A percentile compares a stretch with the other conserved stretches of the same genome.
These are phyloP conservation scores for Trametes sp. DNA, from an alignment of 1,284 basidiomycete genomes.

Conservation along the genomic window DNA sequence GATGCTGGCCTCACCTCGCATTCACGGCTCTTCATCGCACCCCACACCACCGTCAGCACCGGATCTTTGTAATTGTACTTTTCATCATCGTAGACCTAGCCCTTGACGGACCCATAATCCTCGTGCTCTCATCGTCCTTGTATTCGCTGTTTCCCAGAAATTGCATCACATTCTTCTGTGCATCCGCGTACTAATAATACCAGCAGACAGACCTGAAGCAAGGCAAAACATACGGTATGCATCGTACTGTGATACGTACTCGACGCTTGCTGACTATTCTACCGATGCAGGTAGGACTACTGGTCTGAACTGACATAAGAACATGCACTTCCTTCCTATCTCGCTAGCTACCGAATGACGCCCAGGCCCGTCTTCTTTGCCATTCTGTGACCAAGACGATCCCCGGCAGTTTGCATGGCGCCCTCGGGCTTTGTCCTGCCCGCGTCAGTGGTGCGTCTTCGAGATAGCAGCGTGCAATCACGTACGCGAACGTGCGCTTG, in stretches of 20 bases:
- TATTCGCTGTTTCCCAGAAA: slow-evolving; percentile 11
- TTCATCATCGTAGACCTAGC: slow-evolving; percentile 16
- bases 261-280: neutral
- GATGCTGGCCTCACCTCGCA: neutral
- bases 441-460: neutral
- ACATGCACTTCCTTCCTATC: neutral
- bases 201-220: neutral
- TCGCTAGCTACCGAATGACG: neutral
- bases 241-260: neutral
- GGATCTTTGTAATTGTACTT: slow-evolving; percentile 23
- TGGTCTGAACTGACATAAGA: neutral
- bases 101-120: slow-evolving; percentile 24
- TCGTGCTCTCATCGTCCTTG: slow-evolving; percentile 22
- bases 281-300: no score
- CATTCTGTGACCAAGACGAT: neutral
- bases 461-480: neutral
- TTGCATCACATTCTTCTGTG: neutral
- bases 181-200: slow-evolving; percentile 5
- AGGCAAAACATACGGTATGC: neutral
- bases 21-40: neutral
- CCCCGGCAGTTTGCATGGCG: neutral
- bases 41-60: slow-evolving; percentile 11
- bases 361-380: neutral
- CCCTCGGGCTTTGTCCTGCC: neutral
- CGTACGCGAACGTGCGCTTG: slow-evolving; percentile 4